Base-by-base conservation (phyloP, 768 basidiomycete species). In the Leccinum disarticulatum region DNA sequence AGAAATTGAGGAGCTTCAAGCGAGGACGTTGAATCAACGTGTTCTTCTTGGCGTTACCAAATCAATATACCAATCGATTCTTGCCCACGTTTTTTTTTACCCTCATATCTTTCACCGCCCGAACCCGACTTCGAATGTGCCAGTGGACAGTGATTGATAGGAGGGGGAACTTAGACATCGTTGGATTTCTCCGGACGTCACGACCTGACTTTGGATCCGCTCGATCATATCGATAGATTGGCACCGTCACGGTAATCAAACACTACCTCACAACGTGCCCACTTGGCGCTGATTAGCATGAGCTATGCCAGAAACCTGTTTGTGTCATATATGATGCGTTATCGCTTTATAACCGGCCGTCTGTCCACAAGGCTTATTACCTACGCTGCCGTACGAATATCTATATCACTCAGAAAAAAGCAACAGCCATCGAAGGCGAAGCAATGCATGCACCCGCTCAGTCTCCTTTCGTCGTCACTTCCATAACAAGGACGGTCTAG, bases 31-130 rank as follows among this genome's bases (percentile, higher is more conserved):
- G 19, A 36, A 50, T 10, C 17, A n/a, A 30, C n/a, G 31, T 31
- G 28, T 51, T 15, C 30, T 14, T 0, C 31, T 57, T 48, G 58
- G 48, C 57, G 47, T 56, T 56, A 48, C 55, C 15, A 56, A 35
- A 56, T 47, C 13, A 22, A 53, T 53, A 6, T 46, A n/a, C 43
- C 43, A 5, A 46, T 19, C 43, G 6, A 19, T 46, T 46, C 43
- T 25, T 46, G n/a, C 43, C 19, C 43, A 46, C 43, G 43, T n/a
- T 41, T 9, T 43, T 7, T 43, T 7, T n/a, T 8, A 17, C 38
- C 35, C 14, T 6, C 35, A 36, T 9, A 48, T 11, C 17, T 27
- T 27, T 28, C n/a, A 30, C 6, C 10, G 4, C 28, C 30, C 22
- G 14, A 56, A 55, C 25, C 25, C 31, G n/a, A 17, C 41, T 43